Percentiles rank a stretch among this genome's conserved stretches.
phyloP scores from a whole-genome alignment of 2,329 filamentous ascomycete species.

The Fusarium sp. region DNA sequence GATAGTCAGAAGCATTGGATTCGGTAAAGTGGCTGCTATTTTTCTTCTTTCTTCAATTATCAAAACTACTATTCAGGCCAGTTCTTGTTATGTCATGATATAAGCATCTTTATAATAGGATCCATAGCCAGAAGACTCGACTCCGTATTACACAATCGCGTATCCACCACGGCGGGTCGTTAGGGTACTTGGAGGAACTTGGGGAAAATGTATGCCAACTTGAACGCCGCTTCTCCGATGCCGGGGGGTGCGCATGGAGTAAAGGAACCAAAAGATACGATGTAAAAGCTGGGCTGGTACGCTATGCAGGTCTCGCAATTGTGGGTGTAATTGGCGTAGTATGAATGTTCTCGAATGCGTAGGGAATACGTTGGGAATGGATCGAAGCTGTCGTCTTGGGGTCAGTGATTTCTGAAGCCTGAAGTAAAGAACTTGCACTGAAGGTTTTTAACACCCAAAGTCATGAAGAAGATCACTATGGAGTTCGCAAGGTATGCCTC shows the following conservation, averaged over 20 bases:
- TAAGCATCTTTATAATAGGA: slow-evolving; percentile 23
- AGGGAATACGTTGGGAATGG: background rate
- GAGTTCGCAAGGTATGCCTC: too few relatives aligned
- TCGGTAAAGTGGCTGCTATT: background rate
- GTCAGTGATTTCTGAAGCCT: too few relatives aligned
- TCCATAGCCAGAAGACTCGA: slow-evolving; percentile 11
- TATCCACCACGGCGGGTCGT: slow-evolving; percentile 33
- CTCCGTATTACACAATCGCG: slow-evolving; percentile 33
- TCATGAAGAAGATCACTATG: too few relatives aligned
- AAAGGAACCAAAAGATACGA: slow-evolving; percentile 15
- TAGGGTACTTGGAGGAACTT: slow-evolving; percentile 22
- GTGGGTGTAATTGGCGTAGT: slow-evolving; percentile 9
- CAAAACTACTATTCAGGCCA: background rate
- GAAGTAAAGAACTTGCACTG: background rate
- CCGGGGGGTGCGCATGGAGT: slow-evolving; percentile 21
- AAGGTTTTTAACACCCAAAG: background rate
- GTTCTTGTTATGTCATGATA: slow-evolving; percentile 32
- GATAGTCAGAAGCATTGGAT: slow-evolving; percentile 1
- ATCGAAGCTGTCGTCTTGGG: background rate
- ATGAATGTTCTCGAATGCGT: background rate
- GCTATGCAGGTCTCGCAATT: slow-evolving; percentile 18
- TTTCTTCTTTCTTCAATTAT: background rate
- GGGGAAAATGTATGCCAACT: slow-evolving; percentile 1
- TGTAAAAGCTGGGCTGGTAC: slow-evolving; percentile 9
- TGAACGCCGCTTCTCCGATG: slow-evolving; percentile 32